Conservation (phyloP, 495 filamentous ascomycete genomes). For the Xylaria nigripes region DNA sequence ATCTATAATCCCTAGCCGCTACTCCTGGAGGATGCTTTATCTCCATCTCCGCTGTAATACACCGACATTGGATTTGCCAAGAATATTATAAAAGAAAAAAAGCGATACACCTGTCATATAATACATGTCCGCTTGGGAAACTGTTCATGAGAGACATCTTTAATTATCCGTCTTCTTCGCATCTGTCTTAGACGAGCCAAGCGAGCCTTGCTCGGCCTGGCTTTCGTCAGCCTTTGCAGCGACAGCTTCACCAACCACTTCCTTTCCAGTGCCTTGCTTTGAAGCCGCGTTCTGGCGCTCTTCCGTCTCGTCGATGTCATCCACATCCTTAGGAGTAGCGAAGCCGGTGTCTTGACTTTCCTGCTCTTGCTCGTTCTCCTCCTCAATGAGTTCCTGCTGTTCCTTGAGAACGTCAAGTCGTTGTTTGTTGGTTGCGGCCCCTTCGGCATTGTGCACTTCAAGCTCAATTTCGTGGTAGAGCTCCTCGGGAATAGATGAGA, state of each 20-base stretch:
- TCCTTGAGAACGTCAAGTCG: constrained; percentile 98
- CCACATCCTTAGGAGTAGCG: constrained; percentile 75
- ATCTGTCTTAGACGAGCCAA: constrained; percentile 12
- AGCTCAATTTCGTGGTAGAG: constrained; percentile 99
- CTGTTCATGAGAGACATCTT: constrained; percentile 6
- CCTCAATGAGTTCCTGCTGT: constrained; percentile 95
- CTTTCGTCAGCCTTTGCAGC: constrained; percentile 36
- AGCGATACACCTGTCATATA: constrained; percentile 6
- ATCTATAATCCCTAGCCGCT: constrained; percentile 5
- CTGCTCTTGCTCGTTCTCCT: constrained; percentile 87
- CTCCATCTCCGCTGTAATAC: constrained; percentile 17
- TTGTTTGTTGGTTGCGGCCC: constrained; percentile 97
- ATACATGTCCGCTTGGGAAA: constrained; percentile 5
- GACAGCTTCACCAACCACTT: constrained; percentile 35
- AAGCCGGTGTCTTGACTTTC: constrained; percentile 57
- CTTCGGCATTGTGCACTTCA: constrained; percentile 94
- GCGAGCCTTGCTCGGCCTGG: constrained; percentile 17
- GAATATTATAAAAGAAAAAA: constrained; percentile 23
- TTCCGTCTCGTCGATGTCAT: constrained; percentile 66
- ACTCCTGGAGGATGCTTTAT: constrained; percentile 4
- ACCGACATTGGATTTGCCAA: constrained; percentile 15
- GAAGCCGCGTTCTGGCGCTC: constrained; percentile 36
- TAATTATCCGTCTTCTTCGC: constrained; percentile 18
- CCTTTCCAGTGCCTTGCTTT: constrained; percentile 31
- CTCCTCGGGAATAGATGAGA: constrained; percentile 93